Base-by-base conservation (phyloP, 768 basidiomycete species). In the Serendipita indica region DNA sequence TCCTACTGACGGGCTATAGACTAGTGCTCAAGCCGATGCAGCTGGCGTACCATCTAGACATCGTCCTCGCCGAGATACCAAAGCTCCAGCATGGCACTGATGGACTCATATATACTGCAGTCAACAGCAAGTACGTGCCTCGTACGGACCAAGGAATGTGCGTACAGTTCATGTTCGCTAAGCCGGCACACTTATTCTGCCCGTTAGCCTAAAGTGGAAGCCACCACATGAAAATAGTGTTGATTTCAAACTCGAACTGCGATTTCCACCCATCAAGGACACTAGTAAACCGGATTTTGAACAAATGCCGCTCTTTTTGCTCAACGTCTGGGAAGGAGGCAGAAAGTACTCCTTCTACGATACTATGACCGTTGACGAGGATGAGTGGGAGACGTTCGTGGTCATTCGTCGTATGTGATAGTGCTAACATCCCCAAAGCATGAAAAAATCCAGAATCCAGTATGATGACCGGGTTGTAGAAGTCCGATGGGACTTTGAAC, bases 181-280 rank as follows among this genome's bases (percentile, higher is more conserved):
- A 18, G 27, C 25, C 2, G 27, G 7, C 20, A 22, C 13, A 0
- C 33, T 62, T 62, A 49, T 46, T 45, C 2, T 63, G 46, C 16
- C 33, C 57, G 27, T 63, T 64, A 98, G 94, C 62, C 70, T 99
- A 66, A 99, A 99, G 71, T 99, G 96, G 96, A 99, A 99, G 70
- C 92, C 93, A 1, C 92, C 96, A 0, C 88, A 86, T 1, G 94
- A 98, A 67, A 99, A 99, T 68, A 93, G 92, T 1, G 85, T 98
- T 65, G 96, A 99, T 70, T 98, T 99, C 75, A 90, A 91, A 69
- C 83, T 98, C 28, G 79, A 92, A 52, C 74, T 99, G n/a, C 84
- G 90, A 32, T 99, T 98, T 69, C 92, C 94, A 0, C 80, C 90
- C 1, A 69, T 71, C 2, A 71, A 72, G 22, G 69, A 82, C 57